phyloP scores from a whole-genome alignment of 129 eudicot genomes.

The Centella asiatica region DNA sequence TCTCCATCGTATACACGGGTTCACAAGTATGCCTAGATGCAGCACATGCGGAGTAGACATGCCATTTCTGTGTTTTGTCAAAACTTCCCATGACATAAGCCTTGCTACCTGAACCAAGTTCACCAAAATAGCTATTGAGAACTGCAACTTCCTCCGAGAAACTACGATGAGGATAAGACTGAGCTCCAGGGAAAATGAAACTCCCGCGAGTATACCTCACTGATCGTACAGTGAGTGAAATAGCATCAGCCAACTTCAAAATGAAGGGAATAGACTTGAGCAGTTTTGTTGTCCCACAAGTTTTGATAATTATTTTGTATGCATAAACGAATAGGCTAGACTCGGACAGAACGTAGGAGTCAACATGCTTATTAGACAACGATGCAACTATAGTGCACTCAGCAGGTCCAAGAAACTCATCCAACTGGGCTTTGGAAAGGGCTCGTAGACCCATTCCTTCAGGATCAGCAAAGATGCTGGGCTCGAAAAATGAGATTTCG shows the following conservation, averaged over 20 bases:
- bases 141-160: slow-evolving; percentile 90
- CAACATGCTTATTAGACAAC: slow-evolving; percentile 53
- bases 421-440: slow-evolving; percentile 66
- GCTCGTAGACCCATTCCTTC: slow-evolving; percentile 73
- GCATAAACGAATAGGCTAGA: slow-evolving; percentile 80
- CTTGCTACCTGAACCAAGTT: slow-evolving; percentile 53
- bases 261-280: slow-evolving; percentile 74
- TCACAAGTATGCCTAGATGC: slow-evolving; percentile 11
- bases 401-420: slow-evolving; percentile 75
- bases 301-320: slow-evolving; percentile 82
- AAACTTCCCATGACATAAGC: slow-evolving; percentile 69
- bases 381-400: slow-evolving; percentile 94
- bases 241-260: slow-evolving; percentile 47
- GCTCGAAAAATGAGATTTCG: slow-evolving; percentile 75
- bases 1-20: slow-evolving; percentile 44
- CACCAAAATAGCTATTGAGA: slow-evolving; percentile 62
- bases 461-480: slow-evolving; percentile 77
- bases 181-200: slow-evolving; percentile 86
- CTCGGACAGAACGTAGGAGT: slow-evolving; percentile 90
- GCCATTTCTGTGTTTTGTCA: slow-evolving; percentile 68
- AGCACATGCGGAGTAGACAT: slow-evolving; percentile 44
- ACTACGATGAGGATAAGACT: slow-evolving; percentile 76
- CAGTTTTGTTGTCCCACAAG: slow-evolving; percentile 96
- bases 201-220: slow-evolving; percentile 91
- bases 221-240: slow-evolving; percentile 60